phyloP scores from a whole-genome alignment of 2,329 filamentous ascomycete genomes.

The Alternaria sp. region DNA sequence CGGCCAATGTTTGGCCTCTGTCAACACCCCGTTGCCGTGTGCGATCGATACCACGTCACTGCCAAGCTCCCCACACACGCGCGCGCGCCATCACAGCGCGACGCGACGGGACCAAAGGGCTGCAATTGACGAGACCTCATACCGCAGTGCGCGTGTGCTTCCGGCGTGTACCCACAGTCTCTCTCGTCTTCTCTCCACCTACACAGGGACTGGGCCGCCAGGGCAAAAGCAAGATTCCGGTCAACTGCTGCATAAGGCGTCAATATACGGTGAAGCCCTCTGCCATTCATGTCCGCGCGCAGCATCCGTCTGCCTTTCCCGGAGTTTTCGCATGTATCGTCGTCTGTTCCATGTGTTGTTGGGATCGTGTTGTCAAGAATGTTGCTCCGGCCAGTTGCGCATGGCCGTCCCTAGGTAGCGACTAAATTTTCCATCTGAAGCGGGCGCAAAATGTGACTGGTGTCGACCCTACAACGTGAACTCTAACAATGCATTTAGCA shows the following conservation, averaged over 20 bases:
- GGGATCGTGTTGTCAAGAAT: not conserved
- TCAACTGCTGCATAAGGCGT: not conserved
- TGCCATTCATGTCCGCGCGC: not conserved
- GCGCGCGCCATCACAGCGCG: conserved; percentile 24
- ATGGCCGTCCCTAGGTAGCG: conserved; percentile 5
- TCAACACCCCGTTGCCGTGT: conserved; percentile 42
- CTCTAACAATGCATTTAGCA: not conserved
- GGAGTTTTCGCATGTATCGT: not conserved
- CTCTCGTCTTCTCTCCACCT: not conserved
- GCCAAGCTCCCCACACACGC: conserved; percentile 29
- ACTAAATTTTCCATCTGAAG: conserved; percentile 13
- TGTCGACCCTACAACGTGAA: not conserved
- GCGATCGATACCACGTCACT: conserved; percentile 38
- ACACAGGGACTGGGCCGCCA: not conserved
- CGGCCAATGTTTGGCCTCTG: conserved; percentile 27
- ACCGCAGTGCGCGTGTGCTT: not conserved
- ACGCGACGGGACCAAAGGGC: conserved; percentile 21
- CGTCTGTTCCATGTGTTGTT: not conserved
- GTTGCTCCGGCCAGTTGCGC: not conserved
- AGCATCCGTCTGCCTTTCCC: not conserved
- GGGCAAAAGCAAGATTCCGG: not conserved
- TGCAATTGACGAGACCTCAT: not conserved
- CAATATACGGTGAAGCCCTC: not conserved
- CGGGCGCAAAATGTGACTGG: conserved; percentile 12
- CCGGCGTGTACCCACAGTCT: not conserved